A percentile compares a stretch with the other conserved stretches of the same genome.
Evolutionary conservation across 305 asterid genomes (phyloP).

Genomic region (Fraxinus latifolia): DNA sequence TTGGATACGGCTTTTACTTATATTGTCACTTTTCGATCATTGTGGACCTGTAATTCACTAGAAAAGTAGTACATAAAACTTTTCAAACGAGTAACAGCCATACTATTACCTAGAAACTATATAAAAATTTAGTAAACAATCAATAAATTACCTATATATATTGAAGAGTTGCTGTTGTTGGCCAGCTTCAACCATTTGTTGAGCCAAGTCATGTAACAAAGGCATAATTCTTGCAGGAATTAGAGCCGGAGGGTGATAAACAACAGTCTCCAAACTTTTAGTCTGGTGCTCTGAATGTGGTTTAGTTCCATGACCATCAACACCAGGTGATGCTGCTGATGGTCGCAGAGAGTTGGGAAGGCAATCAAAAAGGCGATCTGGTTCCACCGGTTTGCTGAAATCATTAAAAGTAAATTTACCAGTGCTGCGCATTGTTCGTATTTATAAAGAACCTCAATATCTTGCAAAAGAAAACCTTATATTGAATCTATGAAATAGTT

Average conservation of each 20-base stretch:
- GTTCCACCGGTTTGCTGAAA: slow-evolving; percentile 91
- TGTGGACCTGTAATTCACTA: neutral
- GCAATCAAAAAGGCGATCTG: slow-evolving; percentile 86
- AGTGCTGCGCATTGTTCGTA: neutral
- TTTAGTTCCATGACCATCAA: slow-evolving; percentile 43
- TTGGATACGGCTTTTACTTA: neutral
- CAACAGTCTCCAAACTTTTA: slow-evolving; percentile 51
- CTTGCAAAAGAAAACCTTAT: slow-evolving; percentile 9
- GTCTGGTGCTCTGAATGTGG: slow-evolving; percentile 51
- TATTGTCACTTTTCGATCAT: neutral
- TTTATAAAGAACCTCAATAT: neutral
- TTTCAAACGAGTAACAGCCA: slow-evolving; percentile 5
- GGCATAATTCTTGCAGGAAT: slow-evolving; percentile 78
- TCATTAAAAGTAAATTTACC: slow-evolving; percentile 19
- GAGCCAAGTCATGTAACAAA: slow-evolving; percentile 58
- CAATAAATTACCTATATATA: slow-evolving; percentile 53
- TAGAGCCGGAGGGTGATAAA: slow-evolving; percentile 65
- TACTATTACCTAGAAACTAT: neutral
- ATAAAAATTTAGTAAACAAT: slow-evolving; percentile 5
- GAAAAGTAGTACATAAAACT: neutral
- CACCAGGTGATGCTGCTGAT: slow-evolving; percentile 57
- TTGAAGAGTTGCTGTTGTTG: slow-evolving; percentile 64
- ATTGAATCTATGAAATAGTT: neutral
- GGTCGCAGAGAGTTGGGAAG: slow-evolving; percentile 77
- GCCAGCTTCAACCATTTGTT: slow-evolving; percentile 77